These are phyloP conservation scores for Lactifluus subvellereus DNA, from an alignment of 768 basidiomycete species.

Conservation along the genomic window DNA sequence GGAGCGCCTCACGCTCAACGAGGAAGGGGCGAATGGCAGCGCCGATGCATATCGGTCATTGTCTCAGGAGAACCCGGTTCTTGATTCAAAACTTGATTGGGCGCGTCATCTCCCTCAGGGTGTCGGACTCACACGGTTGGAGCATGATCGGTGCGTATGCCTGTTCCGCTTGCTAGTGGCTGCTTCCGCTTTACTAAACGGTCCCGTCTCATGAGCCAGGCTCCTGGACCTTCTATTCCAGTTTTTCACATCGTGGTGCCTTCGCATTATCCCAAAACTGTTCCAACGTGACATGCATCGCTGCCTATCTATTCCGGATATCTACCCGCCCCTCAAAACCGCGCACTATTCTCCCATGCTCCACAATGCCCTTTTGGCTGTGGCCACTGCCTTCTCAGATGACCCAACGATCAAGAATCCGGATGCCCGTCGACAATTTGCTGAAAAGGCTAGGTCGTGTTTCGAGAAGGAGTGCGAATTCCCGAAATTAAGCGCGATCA, in stretches of 20 bases:
- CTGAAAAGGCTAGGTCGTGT: constrained; percentile 35
- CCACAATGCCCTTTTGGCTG: constrained; percentile 56
- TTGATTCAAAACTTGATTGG: constrained; percentile 28
- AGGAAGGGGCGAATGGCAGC: constrained; percentile 4
- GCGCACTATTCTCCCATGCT: constrained; percentile 68
- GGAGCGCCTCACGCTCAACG: constrained; percentile 6
- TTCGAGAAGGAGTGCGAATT: constrained; percentile 38
- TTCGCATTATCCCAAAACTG: constrained; percentile 37
- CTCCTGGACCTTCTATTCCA: constrained; percentile 37
- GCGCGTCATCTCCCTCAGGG: constrained; percentile 30
- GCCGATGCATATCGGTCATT: constrained; percentile 7
- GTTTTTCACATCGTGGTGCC: constrained; percentile 37
- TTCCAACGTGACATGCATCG: constrained; percentile 41
- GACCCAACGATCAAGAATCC: constrained; percentile 32
- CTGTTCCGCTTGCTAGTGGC: neutral
- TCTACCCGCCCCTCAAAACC: constrained; percentile 35
- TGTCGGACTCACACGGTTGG: constrained; percentile 29
- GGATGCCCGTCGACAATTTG: constrained; percentile 32
- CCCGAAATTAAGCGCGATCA: constrained; percentile 40
- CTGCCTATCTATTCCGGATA: constrained; percentile 30
- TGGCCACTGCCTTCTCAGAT: constrained; percentile 37
- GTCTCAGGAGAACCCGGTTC: neutral
- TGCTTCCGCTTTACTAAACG: neutral
- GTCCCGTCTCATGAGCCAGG: constrained; percentile 22
- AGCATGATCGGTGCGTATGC: constrained; percentile 29